A percentile compares a stretch with the other conserved stretches of the same genome.
Evolutionary conservation across 441 rosid species (phyloP).

Genomic region (Capsella rubella): DNA sequence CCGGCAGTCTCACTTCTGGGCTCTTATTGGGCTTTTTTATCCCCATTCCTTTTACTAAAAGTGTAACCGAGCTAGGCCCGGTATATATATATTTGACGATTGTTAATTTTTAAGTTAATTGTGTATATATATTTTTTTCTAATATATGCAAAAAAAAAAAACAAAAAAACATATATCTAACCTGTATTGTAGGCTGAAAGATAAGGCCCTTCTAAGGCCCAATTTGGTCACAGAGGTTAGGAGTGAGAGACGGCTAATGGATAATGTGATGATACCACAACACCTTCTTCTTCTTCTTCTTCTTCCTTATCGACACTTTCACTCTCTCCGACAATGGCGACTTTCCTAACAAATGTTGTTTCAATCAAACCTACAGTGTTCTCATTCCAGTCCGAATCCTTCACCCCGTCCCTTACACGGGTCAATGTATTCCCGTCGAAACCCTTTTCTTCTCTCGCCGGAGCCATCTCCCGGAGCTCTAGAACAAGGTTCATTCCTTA

Average conservation of each 20-base stretch:
- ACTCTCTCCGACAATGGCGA: constrained; percentile 36
- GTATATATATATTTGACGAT: too few species aligned
- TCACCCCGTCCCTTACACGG: neutral
- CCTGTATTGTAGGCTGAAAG: neutral
- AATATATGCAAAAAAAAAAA: too few species aligned
- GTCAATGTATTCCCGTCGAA: constrained; percentile 26
- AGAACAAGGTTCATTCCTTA: constrained; percentile 43
- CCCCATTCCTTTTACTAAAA: too few species aligned
- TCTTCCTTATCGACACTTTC: neutral
- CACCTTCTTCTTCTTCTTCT: constrained; percentile 9
- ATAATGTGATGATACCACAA: constrained; percentile 31
- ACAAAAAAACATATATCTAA: too few species aligned
- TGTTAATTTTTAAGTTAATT: too few species aligned
- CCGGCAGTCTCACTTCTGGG: too few species aligned
- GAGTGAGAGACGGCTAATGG: constrained; percentile 23
- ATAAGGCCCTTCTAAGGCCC: constrained; percentile 17
- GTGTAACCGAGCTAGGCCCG: too few species aligned
- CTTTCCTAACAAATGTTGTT: constrained; percentile 37
- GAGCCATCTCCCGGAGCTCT: constrained; percentile 39
- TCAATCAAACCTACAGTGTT: constrained; percentile 39
- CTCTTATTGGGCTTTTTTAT: too few species aligned
- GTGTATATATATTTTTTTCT: too few species aligned
- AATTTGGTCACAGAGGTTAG: neutral
- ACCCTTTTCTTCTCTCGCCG: constrained; percentile 22
- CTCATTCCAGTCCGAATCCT: constrained; percentile 35